Evolutionary conservation across 1,284 basidiomycete species (phyloP).

Genomic region (Fomitopsis betulina): DNA sequence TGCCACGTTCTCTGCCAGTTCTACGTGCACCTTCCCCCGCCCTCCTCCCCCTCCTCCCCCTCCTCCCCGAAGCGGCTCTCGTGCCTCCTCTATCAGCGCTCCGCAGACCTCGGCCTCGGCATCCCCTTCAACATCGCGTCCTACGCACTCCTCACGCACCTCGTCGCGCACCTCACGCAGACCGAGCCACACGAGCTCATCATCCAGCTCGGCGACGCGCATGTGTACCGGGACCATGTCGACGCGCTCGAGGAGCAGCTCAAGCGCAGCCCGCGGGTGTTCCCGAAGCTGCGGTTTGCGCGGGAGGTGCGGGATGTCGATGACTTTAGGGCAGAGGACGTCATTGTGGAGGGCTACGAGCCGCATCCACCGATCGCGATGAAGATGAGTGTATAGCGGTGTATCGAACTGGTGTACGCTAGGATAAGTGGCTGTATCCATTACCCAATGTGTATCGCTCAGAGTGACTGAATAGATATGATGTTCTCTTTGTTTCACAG

Average conservation of each 20-base stretch:
- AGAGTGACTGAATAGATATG: no score
- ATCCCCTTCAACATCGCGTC: conserved; percentile 99
- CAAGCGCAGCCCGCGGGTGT: conserved; percentile 71
- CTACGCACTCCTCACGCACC: conserved; percentile 94
- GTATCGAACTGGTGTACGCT: neutral
- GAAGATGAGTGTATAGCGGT: conserved; percentile 89
- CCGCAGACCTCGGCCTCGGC: conserved; percentile 94
- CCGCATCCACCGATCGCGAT: conserved; percentile 87
- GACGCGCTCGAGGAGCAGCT: conserved; percentile 84
- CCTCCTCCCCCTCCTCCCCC: conserved; percentile 35
- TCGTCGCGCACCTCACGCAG: conserved; percentile 89
- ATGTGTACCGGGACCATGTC: conserved; percentile 93
- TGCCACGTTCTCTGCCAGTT: conserved; percentile 99
- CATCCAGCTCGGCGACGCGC: conserved; percentile 94
- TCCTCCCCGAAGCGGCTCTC: conserved; percentile 73
- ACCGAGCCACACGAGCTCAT: conserved; percentile 87
- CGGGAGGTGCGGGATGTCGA: conserved; percentile 74
- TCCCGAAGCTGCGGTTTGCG: conserved; percentile 79
- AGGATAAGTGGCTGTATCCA: neutral
- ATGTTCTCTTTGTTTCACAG: no score
- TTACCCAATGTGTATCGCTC: neutral
- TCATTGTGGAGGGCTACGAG: conserved; percentile 84
- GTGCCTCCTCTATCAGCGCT: conserved; percentile 98
- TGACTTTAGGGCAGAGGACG: conserved; percentile 78
- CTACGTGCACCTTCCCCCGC: conserved; percentile 83